Evolutionary conservation across 2,329 filamentous ascomycete species (phyloP), one percentile per base, ranked within the genome.

Genomic region (Parascedosporium putredinis): DNA sequence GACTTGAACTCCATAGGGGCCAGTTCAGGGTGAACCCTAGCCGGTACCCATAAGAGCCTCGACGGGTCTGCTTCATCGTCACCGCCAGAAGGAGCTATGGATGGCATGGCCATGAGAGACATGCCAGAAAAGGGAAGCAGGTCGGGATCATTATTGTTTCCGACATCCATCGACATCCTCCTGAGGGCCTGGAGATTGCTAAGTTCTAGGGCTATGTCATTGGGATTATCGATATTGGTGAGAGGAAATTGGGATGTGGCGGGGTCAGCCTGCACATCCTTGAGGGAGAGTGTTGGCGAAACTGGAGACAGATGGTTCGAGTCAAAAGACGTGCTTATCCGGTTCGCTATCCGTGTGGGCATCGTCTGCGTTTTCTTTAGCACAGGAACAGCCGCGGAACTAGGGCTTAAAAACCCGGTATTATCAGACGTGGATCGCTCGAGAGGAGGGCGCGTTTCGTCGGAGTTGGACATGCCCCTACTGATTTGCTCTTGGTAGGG

Each of bases 1-100:
- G 85, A 91, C 66, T 95, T 96, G 73, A 97, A 98, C 58, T 96
- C 93, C 61, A 86, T 89, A 1, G 93, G 93, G 2, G 93, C 93
- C 45, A 98, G 73, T 66, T 98, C 93, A 1, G 93, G 93, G 59
- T 98, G 93, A 24, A 98, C 77, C 52, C 89, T 81, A 22, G 93
- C 93, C 4, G 93, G 93, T 5, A 98, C 93, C 93, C 93, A 98
- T 56, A 97, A 86, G 52, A 97, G 69, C 54, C 89, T 79, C 2
- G 90, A 89, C 6, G 88, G 81, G 62, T 97, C 91, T 58, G 89
- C 85, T 62, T 95, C 89, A 59, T 94, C 85, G 54, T 88, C 85
- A 53, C 80, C 78, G 27, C 81, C 79, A 2, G 75, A 81, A 1
- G 87, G 86, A 16, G 86, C 84, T 54, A 84, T 77, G 16, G 84